phyloP scores from a whole-genome alignment of 805 yeast species.

The Candida montana region DNA sequence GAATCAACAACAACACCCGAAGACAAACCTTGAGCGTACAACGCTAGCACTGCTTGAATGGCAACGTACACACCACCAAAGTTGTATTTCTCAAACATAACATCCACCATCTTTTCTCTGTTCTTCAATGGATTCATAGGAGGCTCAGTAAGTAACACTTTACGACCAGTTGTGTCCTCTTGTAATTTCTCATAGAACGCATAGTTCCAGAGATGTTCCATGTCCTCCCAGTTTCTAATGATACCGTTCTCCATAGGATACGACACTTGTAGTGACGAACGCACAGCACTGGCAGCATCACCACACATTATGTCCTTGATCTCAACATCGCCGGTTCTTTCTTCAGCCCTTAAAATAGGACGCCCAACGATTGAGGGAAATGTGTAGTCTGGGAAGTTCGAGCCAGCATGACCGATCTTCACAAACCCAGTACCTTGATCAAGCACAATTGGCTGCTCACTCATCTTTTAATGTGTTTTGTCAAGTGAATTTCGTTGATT shows the following conservation, averaged over 20 bases:
- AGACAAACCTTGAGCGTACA: conserved; percentile 93
- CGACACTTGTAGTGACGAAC: conserved; percentile 86
- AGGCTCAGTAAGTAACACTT: conserved; percentile 90
- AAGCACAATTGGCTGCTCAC: conserved; percentile 48
- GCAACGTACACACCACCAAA: conserved; percentile 94
- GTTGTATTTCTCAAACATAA: conserved; percentile 86
- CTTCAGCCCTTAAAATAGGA: conserved; percentile 96
- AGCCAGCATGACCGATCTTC: conserved; percentile 93
- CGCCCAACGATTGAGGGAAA: conserved; percentile 97
- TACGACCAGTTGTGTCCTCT: conserved; percentile 70
- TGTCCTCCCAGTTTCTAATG: conserved; percentile 96
- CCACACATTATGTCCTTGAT: conserved; percentile 98
- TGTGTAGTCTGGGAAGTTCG: conserved; percentile 94
- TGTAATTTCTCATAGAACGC: conserved; percentile 90
- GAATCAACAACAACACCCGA: conserved; percentile 98
- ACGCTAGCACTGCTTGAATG: conserved; percentile 95
- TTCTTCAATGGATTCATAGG: conserved; percentile 94
- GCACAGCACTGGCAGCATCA: conserved; percentile 84
- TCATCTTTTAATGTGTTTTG: conserved; percentile 12
- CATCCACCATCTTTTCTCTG: conserved; percentile 86
- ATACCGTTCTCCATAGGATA: conserved; percentile 99
- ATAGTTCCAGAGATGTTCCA: conserved; percentile 98
- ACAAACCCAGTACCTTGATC: conserved; percentile 99
- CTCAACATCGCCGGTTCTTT: conserved; percentile 68
- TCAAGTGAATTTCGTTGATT: no score